Base-by-base conservation (phyloP, 163 green algal species). In the Scenedesmus sp. region DNA sequence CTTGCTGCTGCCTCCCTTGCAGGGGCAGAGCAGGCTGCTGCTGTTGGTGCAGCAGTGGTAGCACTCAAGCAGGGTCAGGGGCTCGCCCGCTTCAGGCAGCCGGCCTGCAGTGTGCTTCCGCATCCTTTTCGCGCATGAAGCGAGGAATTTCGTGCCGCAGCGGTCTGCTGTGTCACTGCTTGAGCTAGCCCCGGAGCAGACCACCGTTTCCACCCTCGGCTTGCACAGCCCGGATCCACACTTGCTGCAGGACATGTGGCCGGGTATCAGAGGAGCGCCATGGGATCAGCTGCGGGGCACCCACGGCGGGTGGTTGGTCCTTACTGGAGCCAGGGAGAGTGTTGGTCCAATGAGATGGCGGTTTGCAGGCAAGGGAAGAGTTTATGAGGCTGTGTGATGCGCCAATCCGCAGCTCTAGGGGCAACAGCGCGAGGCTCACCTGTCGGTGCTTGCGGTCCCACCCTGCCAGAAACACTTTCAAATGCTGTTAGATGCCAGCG, bases 31-130 rank as follows among this genome's bases (percentile, higher is more conserved):
- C 70, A 79, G 23, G 23, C 6, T 79, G 70, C 23, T 79, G 70
- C 70, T 79, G 70, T 79, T 79, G 70, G 70, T 79, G 70, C 70
- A 79, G 70, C 70, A 79, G 70, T 79, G 70, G 70, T 79, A 79
- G 70, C 70, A 79, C 23, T 46, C 70, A 52, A 15, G 46, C 23
- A 79, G 70, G 66, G 66, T 34, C 66, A 76, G 66, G 23, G 70
- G 5, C 23, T 79, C 70, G 70, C 70, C 70, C 4, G 70, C 70
- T 52, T 79, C 23, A 12, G 6, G 70, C 70, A 23, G 70, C 70
- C 70, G 70, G 20, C 70, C 70, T 52, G 23, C 23, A 15, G 70
- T 79, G 70, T 79, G 70, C 70, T 79, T 79, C 23, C 3, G 1
- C 70, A 79, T 79, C 70, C 6, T 79, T 79, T 79, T 79, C 23